Conservation (phyloP, 164 flowering plant genomes). For the Umbilicus rupestris region DNA sequence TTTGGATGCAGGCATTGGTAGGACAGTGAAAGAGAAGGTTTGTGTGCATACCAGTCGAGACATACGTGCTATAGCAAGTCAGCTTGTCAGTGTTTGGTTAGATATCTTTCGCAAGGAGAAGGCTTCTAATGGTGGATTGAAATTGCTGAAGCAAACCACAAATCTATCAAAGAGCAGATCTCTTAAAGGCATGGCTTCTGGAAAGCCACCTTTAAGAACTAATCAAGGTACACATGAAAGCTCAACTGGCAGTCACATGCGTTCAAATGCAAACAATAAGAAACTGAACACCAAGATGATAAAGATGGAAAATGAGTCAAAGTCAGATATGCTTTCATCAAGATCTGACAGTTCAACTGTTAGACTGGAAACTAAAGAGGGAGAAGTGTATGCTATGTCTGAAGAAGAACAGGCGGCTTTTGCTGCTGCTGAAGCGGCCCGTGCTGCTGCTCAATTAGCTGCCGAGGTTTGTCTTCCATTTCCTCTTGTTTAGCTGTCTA, state of each 20-base stretch:
- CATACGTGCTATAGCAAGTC: constrained; percentile 96
- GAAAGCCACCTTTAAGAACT: constrained; percentile 48
- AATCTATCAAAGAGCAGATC: constrained; percentile 50
- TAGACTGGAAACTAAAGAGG: constrained; percentile 32
- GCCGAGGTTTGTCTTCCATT: constrained; percentile 61
- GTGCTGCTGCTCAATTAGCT: constrained; percentile 83
- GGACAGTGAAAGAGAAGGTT: constrained; percentile 90
- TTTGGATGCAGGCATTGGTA: constrained; percentile 69
- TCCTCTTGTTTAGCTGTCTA: neutral
- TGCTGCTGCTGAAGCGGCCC: constrained; percentile 93
- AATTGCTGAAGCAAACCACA: constrained; percentile 42
- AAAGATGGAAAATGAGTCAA: constrained; percentile 37
- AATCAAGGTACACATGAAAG: constrained; percentile 25
- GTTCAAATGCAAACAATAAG: constrained; percentile 28
- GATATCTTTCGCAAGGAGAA: constrained; percentile 93
- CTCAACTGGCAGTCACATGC: constrained; percentile 28
- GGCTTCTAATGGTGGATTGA: constrained; percentile 59
- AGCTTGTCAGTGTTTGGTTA: constrained; percentile 86
- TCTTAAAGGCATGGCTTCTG: constrained; percentile 30
- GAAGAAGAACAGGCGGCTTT: constrained; percentile 88
- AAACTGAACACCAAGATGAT: constrained; percentile 31
- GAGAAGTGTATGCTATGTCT: constrained; percentile 32
- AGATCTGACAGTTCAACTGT: constrained; percentile 26
- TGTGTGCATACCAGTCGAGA: constrained; percentile 99
- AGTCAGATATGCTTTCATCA: constrained; percentile 32